Conservation (phyloP, 2,329 filamentous ascomycete genomes). For the Fusarium chuoi region DNA sequence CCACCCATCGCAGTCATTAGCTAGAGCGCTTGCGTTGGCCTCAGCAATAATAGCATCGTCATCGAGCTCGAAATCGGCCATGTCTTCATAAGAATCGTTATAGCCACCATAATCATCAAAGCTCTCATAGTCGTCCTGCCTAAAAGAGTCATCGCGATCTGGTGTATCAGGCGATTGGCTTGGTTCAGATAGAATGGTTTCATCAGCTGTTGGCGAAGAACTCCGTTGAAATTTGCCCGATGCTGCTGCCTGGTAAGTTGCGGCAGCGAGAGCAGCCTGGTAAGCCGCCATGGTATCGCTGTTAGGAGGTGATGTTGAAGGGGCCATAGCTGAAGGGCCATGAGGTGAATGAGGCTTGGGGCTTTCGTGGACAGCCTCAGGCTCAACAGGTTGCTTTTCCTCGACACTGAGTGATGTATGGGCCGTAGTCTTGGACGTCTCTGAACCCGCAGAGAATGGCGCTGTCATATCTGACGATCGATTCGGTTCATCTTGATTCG, state of each 20-base stretch:
- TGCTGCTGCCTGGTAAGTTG: conserved; percentile 78
- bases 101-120: conserved; percentile 55
- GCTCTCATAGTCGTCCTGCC: conserved; percentile 60
- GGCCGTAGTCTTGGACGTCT: conserved; percentile 59
- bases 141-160: conserved; percentile 18
- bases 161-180: conserved; percentile 23
- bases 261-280: conserved; percentile 85
- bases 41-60: conserved; percentile 94
- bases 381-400: conserved; percentile 22
- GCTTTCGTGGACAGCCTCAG: conserved; percentile 10
- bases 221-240: conserved; percentile 79
- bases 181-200: conserved; percentile 20
- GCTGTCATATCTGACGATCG: conserved; percentile 60
- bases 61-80: conserved; percentile 75
- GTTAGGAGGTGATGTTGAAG: conserved; percentile 7
- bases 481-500: conserved; percentile 47
- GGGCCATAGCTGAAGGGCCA: conserved; percentile 13
- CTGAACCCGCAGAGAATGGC: conserved; percentile 57
- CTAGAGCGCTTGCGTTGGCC: conserved; percentile 92
- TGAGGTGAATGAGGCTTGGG: conserved; percentile 13
- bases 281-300: conserved; percentile 67
- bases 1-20: conserved; percentile 91
- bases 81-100: conserved; percentile 67
- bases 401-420: conserved; percentile 61
- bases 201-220: conserved; percentile 54